Evolutionary conservation across 73 alveolate species (phyloP).

Genomic region (Blepharisma japonicum): DNA sequence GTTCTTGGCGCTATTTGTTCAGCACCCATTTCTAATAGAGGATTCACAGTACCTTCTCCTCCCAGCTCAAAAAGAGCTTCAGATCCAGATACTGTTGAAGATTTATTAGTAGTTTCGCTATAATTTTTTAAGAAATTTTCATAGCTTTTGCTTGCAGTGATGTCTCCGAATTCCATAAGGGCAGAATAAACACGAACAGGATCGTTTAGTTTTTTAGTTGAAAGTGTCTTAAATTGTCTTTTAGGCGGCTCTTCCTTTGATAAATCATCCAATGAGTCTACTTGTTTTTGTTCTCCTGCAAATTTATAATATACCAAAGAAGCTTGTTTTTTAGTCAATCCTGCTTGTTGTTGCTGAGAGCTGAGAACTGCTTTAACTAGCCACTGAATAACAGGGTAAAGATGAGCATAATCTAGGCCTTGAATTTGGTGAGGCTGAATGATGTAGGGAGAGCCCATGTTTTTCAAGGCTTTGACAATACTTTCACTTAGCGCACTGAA

Average conservation of each 20-base stretch:
- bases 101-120: not conserved
- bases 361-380: conserved; percentile 84
- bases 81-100: not conserved
- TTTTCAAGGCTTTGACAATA: conserved; percentile 74
- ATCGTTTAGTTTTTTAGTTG: conserved; percentile 53
- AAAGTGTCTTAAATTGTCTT: conserved; percentile 59
- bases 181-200: conserved; percentile 81
- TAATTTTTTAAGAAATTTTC: conserved; percentile 34
- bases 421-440: conserved; percentile 87
- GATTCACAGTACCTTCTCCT: too few relatives aligned
- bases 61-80: too few relatives aligned
- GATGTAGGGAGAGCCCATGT: conserved; percentile 85
- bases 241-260: conserved; percentile 37
- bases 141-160: conserved; percentile 57
- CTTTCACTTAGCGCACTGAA: conserved; percentile 78
- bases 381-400: conserved; percentile 91
- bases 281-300: not conserved
- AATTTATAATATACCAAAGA: conserved; percentile 42
- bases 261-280: not conserved
- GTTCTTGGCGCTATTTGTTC: not conserved
- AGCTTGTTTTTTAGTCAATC: conserved; percentile 75
- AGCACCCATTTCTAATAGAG: conserved; percentile 13
- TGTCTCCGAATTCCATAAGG: conserved; percentile 82
- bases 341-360: conserved; percentile 86
- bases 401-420: conserved; percentile 85